Evolutionary conservation across 768 basidiomycete species (phyloP), one percentile per base, ranked within the genome.

Genomic region (Boletus sensibilis): DNA sequence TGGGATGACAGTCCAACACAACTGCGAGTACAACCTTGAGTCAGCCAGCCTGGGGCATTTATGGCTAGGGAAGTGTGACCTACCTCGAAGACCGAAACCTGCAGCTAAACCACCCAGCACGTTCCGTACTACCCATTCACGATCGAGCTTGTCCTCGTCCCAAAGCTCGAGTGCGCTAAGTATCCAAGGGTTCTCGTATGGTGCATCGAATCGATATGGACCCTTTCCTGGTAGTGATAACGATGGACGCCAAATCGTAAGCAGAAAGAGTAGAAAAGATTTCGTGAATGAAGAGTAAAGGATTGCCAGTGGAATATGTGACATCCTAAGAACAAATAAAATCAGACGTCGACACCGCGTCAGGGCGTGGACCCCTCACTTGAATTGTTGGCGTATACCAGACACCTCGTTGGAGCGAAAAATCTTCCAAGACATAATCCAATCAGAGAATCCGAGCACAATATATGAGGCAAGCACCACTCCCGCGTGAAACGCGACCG

Each of bases 251-350:
- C 91, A 93, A 56, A 93, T 85, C 1, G 91, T 85, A 25, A 94
- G 79, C 4, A 91, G 78, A 63, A 90, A 84, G n/a, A 94, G 79
- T 6, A 94, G 79, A 66, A 93, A 92, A 18, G 90, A 79, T 66
- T 93, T 94, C 6, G 87, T 90, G 21, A 92, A 72, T 2, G 91
- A 94, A 0, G 91, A 91, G 65, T 93, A 93, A 67, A 92, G 79
- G 6, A 93, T 75, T 13, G 84, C 84, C n/a, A 94, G 77, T 4
- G 92, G 86, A 39, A 94, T 81, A 35, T 91, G 79, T 0, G 88
- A 87, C 51, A 86, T 79, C 61, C 89, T 90, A 35, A 41, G 34
- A 34, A 38, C 20, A 59, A 51, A 34, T 10, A 23, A 39, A 23
- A 29, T 55, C 14, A 41, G 31, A 43, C 5, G 11, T 20, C 9